These are phyloP conservation scores for Bocquillonia castaneifolia DNA, from an alignment of 441 rosid species.

Conservation along the genomic window DNA sequence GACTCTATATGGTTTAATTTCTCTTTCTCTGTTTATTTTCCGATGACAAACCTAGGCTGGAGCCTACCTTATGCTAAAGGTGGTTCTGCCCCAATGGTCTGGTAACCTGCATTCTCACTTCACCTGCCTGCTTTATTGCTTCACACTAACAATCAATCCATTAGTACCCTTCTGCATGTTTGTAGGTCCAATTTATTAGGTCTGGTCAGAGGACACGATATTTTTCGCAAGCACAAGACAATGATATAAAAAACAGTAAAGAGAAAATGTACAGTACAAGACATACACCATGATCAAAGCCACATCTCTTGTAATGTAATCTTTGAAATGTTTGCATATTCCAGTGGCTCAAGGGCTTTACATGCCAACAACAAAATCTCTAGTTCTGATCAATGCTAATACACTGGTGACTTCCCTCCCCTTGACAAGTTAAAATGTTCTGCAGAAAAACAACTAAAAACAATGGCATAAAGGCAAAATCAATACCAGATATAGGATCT, in stretches of 20 bases:
- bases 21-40: no score
- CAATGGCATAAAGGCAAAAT: slow-evolving; percentile 7
- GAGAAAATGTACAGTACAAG: not conserved
- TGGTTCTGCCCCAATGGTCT: no score
- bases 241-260: no score
- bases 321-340: not conserved
- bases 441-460: not conserved
- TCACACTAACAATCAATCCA: no score
- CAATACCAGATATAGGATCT: not conserved
- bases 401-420: not conserved
- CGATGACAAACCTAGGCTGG: no score
- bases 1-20: no score
- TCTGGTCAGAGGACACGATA: no score
- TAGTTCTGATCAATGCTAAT: not conserved
- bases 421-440: not conserved
- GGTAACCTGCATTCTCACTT: not conserved
- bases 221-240: no score
- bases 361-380: slow-evolving; percentile 5
- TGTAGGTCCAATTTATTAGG: not conserved
- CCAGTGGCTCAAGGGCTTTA: no score
- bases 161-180: no score
- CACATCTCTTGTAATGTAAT: not conserved
- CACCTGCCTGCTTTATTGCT: not conserved
- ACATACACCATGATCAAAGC: not conserved
- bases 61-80: no score